Base-by-base conservation (phyloP, 2,329 filamentous ascomycete species). In the Sporothrix humicola region DNA sequence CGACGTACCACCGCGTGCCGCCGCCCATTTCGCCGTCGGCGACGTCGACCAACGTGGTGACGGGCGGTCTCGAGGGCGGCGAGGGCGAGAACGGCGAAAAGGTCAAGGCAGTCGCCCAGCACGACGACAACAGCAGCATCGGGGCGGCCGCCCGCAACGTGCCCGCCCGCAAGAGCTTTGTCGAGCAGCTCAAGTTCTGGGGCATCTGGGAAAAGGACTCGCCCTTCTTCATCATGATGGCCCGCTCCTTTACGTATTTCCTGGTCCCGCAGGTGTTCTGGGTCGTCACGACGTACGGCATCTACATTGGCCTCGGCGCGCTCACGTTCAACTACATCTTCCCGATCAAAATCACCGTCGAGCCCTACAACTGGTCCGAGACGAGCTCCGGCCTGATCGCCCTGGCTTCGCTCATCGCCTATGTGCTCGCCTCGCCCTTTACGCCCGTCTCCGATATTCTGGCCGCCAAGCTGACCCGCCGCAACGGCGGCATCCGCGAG, bases 301-400 rank as follows among this genome's bases (percentile, higher is more conserved):
- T 85, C 69, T 84, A 83, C 77, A 86, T 86, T 76, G 84, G 84
- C 44, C 81, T 87, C 31, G 84, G 85, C 23, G 85, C 84, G 8
- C 78, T 87, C 9, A 81, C 84, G 17, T 86, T 86, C 81, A 86
- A 85, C 79, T 86, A 82, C 77, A 85, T 84, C 70, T 86, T 86
- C 79, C 85, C 85, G 4, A 73, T 85, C 68, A 83, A 84, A 74
- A 85, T 86, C 72, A 81, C 81, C 1, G 79, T 78, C 2, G 79
- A 82, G 8, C 84, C 84, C 1, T 85, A 86, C 78, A 83, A 81
- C 79, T 86, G 85, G 85, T 79, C 79, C 37, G 74, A 82, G 78
- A 82, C 81, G 63, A 83, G 81, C 77, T 82, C 83, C 0, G 85
- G 85, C 42, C 81, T 87, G 31, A 82, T 85, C 63, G 81, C 84